phyloP scores from a whole-genome alignment of 768 basidiomycete genomes.

The Phylloporus scabripes region DNA sequence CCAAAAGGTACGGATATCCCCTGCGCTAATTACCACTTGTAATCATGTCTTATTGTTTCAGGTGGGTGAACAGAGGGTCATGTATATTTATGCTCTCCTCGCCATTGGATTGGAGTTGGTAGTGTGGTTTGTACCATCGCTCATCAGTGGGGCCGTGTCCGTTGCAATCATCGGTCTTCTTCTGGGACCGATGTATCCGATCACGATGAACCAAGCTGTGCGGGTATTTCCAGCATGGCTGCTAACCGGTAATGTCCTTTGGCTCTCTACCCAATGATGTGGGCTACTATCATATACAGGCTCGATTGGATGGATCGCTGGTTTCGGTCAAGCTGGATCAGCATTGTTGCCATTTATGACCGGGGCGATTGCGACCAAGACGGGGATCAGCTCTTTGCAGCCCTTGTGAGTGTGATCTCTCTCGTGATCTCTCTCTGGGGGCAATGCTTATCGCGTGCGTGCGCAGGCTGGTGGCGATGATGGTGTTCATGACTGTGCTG shows the following conservation, averaged over 20 bases:
- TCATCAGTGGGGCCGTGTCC: slow-evolving; percentile 49
- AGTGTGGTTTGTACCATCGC: slow-evolving; percentile 52
- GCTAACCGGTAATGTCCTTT: slow-evolving; percentile 37
- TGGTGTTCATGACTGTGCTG: slow-evolving; percentile 36
- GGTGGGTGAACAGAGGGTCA: slow-evolving; percentile 50
- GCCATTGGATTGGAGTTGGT: slow-evolving; percentile 52
- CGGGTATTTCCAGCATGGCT: slow-evolving; percentile 68
- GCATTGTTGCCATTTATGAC: slow-evolving; percentile 71
- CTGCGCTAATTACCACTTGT: not conserved
- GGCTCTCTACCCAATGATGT: not conserved
- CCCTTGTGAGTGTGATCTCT: slow-evolving; percentile 21
- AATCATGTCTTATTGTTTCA: slow-evolving; percentile 10
- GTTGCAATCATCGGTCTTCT: slow-evolving; percentile 53
- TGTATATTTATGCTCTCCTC: slow-evolving; percentile 48
- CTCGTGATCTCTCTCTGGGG: not conserved
- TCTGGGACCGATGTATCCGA: slow-evolving; percentile 49
- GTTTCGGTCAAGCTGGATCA: slow-evolving; percentile 65
- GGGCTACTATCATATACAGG: slow-evolving; percentile 24
- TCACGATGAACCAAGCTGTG: slow-evolving; percentile 64
- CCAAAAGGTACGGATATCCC: slow-evolving; percentile 32
- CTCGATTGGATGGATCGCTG: slow-evolving; percentile 64
- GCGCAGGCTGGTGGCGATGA: slow-evolving; percentile 35
- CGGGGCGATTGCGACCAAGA: slow-evolving; percentile 57
- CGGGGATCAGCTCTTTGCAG: slow-evolving; percentile 44
- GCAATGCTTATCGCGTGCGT: not conserved